phyloP scores from a whole-genome alignment of 257 asterid species.

The Anisodus tanguticus region DNA sequence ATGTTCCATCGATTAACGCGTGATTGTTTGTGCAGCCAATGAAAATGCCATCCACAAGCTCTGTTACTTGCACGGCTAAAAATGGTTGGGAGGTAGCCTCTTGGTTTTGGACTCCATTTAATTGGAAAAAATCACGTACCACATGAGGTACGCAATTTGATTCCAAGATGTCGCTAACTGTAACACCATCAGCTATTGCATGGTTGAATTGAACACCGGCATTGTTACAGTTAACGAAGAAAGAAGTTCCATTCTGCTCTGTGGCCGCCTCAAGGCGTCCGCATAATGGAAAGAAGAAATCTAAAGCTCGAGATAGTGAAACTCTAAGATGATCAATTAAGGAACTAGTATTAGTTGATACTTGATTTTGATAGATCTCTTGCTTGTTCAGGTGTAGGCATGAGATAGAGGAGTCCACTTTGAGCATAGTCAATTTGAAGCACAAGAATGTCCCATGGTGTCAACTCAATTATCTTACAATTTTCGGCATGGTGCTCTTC shows the following conservation, averaged over 20 bases:
- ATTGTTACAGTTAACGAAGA: conserved; percentile 28
- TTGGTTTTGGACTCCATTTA: too few relatives aligned
- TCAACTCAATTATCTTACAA: background rate
- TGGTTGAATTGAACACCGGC: conserved; percentile 30
- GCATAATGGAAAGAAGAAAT: conserved; percentile 49
- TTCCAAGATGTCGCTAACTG: conserved; percentile 34
- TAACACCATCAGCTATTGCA: conserved; percentile 32
- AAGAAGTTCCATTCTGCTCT: background rate
- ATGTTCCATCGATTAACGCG: too few relatives aligned
- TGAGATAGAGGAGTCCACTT: conserved; percentile 43
- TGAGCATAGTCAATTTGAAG: conserved; percentile 40
- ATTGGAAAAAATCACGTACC: too few relatives aligned
- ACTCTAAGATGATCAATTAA: conserved; percentile 44
- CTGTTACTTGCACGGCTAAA: too few relatives aligned
- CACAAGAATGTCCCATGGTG: background rate
- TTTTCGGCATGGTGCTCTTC: background rate
- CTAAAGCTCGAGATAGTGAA: background rate
- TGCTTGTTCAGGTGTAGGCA: conserved; percentile 28
- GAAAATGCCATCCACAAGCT: too few relatives aligned
- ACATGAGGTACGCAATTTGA: too few relatives aligned
- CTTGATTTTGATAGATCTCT: background rate
- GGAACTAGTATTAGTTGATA: conserved; percentile 2
- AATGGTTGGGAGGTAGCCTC: too few relatives aligned
- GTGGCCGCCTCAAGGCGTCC: conserved; percentile 39
- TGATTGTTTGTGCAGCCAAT: too few relatives aligned